A percentile compares a stretch with the other conserved stretches of the same genome.
phyloP scores from a whole-genome alignment of 208 protist genomes.

The Willaertia magna region DNA sequence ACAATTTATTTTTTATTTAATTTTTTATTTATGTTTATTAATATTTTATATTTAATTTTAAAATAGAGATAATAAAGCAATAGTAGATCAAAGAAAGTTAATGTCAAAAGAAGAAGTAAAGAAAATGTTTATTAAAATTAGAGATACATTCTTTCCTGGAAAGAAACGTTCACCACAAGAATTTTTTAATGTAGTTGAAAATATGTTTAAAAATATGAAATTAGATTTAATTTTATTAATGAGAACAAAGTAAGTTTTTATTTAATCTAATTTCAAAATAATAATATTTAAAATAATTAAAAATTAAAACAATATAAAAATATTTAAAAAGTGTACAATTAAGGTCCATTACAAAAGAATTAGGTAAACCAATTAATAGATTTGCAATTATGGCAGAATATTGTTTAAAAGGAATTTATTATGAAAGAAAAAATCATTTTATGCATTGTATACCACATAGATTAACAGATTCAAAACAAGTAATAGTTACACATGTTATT shows the following conservation, averaged over 20 bases:
- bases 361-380: neutral
- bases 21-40: too few species aligned
- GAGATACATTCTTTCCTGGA: neutral
- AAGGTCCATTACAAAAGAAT: neutral
- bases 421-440: neutral
- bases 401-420: neutral
- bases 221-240: neutral
- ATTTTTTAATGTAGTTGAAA: neutral
- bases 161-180: neutral
- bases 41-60: neutral
- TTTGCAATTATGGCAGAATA: slow-evolving; percentile 3
- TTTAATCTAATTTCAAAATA: neutral
- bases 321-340: too few species aligned
- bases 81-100: neutral
- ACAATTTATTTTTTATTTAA: too few species aligned
- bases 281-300: too few species aligned
- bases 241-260: neutral
- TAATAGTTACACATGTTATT: neutral
- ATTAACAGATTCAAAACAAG: neutral
- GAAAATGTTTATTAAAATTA: neutral
- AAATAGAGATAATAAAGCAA: neutral
- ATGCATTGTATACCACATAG: neutral
- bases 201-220: neutral
- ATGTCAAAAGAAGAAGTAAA: neutral
- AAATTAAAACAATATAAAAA: too few species aligned